Base-by-base conservation (phyloP, 768 basidiomycete species). In the Termitomyces sp. region DNA sequence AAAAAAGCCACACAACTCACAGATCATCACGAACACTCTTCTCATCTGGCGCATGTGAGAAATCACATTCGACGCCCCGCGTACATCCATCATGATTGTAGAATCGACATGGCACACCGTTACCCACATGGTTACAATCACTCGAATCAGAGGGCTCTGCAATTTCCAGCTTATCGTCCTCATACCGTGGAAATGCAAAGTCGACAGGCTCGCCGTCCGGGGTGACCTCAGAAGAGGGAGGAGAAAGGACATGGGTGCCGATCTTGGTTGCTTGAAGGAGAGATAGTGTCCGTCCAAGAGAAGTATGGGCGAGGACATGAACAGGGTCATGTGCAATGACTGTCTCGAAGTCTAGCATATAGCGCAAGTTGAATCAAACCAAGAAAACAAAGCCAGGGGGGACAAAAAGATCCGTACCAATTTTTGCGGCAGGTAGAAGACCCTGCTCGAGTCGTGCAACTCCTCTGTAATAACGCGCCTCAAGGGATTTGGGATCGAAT, bases 41-140 rank as follows among this genome's bases (percentile, higher is more conserved):
- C 45, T 75, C 66, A 62, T 86, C 84, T 0, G 84, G 84, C 0
- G 82, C 80, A 67, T 87, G 84, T 20, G 78, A 82, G 69, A 74
- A 85, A 18, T 60, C 60, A 64, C 85, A 87, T 2, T 63, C 58
- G 8, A 20, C 55, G 0, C 84, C 81, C 3, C 76, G 72, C 11
- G 60, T 68, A 66, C 85, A 86, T 0, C 81, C 81, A 18, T 76
- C 73, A 60, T 80, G 83, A 58, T 87, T 87, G 67, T 86, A 84
- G 67, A 81, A 83, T 49, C 79, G 75, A 68, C 85, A 87, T 0
- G 84, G 79, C 2, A 78, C 74, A 3, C 78, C 78, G 53, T 83
- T 85, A 4, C 84, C 85, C 1, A 66, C 67, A 60, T 85, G 84
- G 42, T 74, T 71, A 61, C 76, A 84, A 64, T 86, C 85, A 55